A percentile compares a stretch with the other conserved stretches of the same genome.
phyloP scores from a whole-genome alignment of 441 rosid species.

The Jatropha multifida region DNA sequence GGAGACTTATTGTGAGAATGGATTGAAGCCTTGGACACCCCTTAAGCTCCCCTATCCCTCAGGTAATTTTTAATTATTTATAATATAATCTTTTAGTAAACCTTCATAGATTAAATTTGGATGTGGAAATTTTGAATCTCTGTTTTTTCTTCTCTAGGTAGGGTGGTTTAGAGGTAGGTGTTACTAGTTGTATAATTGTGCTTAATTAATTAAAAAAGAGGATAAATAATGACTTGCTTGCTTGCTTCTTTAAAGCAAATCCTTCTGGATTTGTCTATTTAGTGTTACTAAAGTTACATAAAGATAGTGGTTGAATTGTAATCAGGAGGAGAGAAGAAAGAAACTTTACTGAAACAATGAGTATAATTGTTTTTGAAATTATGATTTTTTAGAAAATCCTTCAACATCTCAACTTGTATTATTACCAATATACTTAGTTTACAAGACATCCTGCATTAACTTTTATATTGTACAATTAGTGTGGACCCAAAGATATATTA shows the following conservation, averaged over 20 bases:
- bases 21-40: constrained; percentile 78
- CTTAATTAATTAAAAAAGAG: not conserved
- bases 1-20: constrained; percentile 86
- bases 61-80: constrained; percentile 41
- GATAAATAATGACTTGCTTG: not conserved
- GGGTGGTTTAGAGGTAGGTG: constrained; percentile 6
- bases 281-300: not conserved
- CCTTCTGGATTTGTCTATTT: not conserved
- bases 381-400: too few relatives aligned
- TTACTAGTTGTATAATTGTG: not conserved
- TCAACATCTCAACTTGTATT: too few relatives aligned
- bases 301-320: too few relatives aligned
- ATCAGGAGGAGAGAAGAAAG: too few relatives aligned
- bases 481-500: too few relatives aligned
- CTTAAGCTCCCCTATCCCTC: constrained; percentile 73
- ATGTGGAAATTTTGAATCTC: too few relatives aligned
- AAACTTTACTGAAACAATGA: too few relatives aligned
- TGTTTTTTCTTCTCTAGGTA: not conserved
- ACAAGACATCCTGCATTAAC: too few relatives aligned
- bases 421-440: too few relatives aligned
- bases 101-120: not conserved
- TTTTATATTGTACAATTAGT: too few relatives aligned
- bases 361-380: too few relatives aligned
- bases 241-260: not conserved
- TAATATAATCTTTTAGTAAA: not conserved